A percentile compares a stretch with the other conserved stretches of the same genome.
These are phyloP conservation scores for Calonectria ilicicola DNA, from an alignment of 2,329 filamentous ascomycete genomes.

Conservation along the genomic window DNA sequence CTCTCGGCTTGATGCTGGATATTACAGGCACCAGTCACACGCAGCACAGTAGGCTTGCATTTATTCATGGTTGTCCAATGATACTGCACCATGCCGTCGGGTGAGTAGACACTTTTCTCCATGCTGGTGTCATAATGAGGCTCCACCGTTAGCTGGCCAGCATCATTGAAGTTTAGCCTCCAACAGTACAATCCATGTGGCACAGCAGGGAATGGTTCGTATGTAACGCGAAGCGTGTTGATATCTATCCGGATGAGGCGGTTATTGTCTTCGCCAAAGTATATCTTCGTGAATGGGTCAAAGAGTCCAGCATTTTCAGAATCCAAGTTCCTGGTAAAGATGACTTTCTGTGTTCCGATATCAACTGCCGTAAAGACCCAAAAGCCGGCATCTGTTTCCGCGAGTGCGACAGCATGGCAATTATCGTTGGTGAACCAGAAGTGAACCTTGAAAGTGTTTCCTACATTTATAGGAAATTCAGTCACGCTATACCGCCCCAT, in stretches of 20 bases:
- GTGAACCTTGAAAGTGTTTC: background rate
- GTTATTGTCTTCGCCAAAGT: background rate
- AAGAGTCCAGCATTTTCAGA: background rate
- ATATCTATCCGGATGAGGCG: background rate
- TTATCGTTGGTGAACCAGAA: background rate
- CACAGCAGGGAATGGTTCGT: background rate
- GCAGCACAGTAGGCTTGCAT: background rate
- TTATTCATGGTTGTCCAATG: background rate
- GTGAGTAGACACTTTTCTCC: background rate
- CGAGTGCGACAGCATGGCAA: background rate
- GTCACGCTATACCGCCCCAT: background rate
- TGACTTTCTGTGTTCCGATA: background rate
- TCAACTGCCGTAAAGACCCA: background rate
- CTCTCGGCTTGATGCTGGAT: background rate
- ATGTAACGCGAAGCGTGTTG: background rate
- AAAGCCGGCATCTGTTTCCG: background rate
- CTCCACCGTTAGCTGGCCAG: background rate
- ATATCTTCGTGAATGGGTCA: background rate
- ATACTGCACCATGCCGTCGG: background rate
- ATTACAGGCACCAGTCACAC: background rate
- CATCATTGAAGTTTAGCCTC: background rate
- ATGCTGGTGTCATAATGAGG: background rate
- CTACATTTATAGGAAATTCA: background rate
- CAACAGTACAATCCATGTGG: background rate
- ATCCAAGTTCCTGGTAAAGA: background rate